These are phyloP conservation scores for Epichloe glyceriae DNA, from an alignment of 2,329 filamentous ascomycete species.

Conservation along the genomic window DNA sequence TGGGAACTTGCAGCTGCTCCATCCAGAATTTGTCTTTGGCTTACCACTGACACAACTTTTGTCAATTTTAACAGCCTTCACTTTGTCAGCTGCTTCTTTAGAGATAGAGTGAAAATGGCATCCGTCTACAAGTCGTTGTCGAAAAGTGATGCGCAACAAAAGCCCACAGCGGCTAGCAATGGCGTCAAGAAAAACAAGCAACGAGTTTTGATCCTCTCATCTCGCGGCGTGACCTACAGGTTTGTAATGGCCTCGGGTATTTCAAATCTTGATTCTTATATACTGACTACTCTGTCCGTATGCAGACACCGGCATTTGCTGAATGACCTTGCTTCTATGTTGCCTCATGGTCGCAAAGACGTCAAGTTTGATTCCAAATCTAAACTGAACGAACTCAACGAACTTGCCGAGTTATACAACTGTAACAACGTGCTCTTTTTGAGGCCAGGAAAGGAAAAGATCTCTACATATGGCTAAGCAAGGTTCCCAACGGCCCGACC, in stretches of 20 bases:
- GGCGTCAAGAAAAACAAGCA: conserved; percentile 52
- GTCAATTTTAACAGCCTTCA: not conserved
- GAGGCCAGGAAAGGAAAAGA: conserved; percentile 91
- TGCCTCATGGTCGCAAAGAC: conserved; percentile 88
- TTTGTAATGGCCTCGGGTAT: conserved; percentile 24
- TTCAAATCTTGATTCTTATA: not conserved
- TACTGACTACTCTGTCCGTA: not conserved
- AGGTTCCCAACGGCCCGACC: conserved; percentile 60
- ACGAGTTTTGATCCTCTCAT: conserved; percentile 80
- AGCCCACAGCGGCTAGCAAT: conserved; percentile 35
- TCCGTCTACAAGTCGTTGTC: conserved; percentile 64
- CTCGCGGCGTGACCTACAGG: conserved; percentile 82
- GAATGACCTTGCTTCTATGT: conserved; percentile 74
- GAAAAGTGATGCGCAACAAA: conserved; percentile 38
- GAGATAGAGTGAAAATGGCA: conserved; percentile 34
- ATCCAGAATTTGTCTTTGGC: not conserved
- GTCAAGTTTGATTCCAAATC: conserved; percentile 95
- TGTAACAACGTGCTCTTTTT: conserved; percentile 94
- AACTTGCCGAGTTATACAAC: conserved; percentile 65
- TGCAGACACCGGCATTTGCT: conserved; percentile 81
- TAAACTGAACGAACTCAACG: conserved; percentile 71
- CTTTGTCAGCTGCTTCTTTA: not conserved
- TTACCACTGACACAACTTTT: not conserved
- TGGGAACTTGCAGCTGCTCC: not conserved
- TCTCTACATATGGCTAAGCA: conserved; percentile 86